Base-by-base conservation (phyloP, 179 eudicot species). In the Drosera spatulata region DNA sequence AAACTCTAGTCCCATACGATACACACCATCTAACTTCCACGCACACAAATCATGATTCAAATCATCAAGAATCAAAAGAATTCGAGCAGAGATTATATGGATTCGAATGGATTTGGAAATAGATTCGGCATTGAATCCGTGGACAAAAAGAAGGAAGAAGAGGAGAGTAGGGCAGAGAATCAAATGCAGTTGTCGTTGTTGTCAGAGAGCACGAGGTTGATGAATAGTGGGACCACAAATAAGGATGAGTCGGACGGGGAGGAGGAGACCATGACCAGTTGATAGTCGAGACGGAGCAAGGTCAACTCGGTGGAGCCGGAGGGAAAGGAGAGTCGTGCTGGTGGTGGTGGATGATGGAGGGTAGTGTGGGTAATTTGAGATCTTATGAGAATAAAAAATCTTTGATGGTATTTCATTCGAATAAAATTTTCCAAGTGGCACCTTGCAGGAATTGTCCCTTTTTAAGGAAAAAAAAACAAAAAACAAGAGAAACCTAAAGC, bases 221-320 rank as follows among this genome's bases (percentile, higher is more conserved):
- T 76, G 22, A 77, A 68, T 44, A 72, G 82, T 8, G 74, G 71
- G 40, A 84, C 84, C 56, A 82, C 85, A n/a, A n/a, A n/a, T 9
- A 71, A 67, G 13, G 82, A 80, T 41, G 77, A 46, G 58, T 79
- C 76, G 46, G 78, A 67, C 55, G 84, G 85, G 0, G 91, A 82
- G 41, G 91, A 88, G n/a, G 96, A 88, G 59, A 93, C 85, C 64
- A 93, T 85, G 50, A 83, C 90, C 58, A 76, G 82, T 12, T 61
- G 83, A 5, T 72, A 76, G 60, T 76, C 89, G 2, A n/a, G n/a
- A n/a, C 64, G 88, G 7, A 85, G 93, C 68, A 63, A 94, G 43
- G 85, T 93, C 94, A 94, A 88, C 4, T 86, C 86, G 11, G 69
- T 82, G 5, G 78, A 76, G 37, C 65, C 80, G 42, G 69, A 64